Conservation (phyloP, 2,329 filamentous ascomycete species). For the Colletotrichum trifolii region DNA sequence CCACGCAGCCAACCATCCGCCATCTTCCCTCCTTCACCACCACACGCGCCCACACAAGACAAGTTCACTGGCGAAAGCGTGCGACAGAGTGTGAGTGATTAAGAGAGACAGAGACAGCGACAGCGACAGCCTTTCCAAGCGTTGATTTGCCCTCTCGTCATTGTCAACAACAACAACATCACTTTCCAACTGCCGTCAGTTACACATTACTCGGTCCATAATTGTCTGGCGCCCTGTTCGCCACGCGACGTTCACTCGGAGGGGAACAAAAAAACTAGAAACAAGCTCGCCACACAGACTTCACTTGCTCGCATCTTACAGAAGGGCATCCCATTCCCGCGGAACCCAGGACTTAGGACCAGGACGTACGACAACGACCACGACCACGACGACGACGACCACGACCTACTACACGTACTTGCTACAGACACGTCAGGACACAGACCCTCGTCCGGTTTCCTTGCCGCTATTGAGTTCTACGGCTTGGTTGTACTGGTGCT, state of each 20-base stretch:
- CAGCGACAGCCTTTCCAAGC: conserved; percentile 25
- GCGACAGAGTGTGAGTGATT: too few relatives aligned
- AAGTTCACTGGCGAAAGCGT: too few relatives aligned
- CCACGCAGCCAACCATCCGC: conserved; percentile 36
- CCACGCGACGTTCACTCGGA: conserved; percentile 2
- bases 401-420: too few relatives aligned
- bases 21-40: conserved; percentile 36
- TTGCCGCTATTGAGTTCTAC: conserved; percentile 28
- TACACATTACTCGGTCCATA: not conserved
- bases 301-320: conserved; percentile 21
- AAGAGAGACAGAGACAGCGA: too few relatives aligned
- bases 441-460: conserved; percentile 27
- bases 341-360: too few relatives aligned
- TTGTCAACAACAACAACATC: conserved; percentile 8
- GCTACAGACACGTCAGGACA: conserved; percentile 24
- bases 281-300: conserved; percentile 23
- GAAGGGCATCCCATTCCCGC: not conserved
- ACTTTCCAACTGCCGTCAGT: not conserved
- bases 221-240: not conserved
- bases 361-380: too few relatives aligned
- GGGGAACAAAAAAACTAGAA: not conserved
- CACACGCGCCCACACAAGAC: conserved; percentile 23
- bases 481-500: conserved; percentile 34
- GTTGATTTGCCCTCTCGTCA: conserved; percentile 4
- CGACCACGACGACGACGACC: too few relatives aligned